These are phyloP conservation scores for Pestalotiopsis sp. DNA, from an alignment of 2,329 filamentous ascomycete genomes.

Conservation along the genomic window DNA sequence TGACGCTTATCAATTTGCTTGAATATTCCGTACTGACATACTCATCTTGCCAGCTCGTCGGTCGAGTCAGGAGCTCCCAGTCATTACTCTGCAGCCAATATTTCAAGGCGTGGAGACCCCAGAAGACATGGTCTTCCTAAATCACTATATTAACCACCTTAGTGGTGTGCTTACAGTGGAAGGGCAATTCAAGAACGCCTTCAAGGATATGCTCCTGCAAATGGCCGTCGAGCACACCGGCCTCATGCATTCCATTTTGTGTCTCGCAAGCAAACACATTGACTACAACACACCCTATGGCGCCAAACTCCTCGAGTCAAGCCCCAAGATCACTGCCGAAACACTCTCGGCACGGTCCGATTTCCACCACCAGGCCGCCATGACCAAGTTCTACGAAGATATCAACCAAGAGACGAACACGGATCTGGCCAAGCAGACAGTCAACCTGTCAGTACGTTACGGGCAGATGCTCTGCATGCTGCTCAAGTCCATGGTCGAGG, in stretches of 20 bases:
- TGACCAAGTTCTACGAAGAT: conserved; percentile 53
- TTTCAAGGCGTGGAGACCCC: conserved; percentile 81
- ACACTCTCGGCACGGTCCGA: conserved; percentile 53
- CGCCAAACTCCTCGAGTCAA: conserved; percentile 51
- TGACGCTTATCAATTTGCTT: conserved; percentile 7
- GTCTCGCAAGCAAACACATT: conserved; percentile 78
- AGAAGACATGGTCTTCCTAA: conserved; percentile 79
- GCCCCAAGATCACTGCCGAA: conserved; percentile 48
- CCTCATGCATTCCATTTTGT: conserved; percentile 88
- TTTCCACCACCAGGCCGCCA: conserved; percentile 58
- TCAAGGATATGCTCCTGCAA: conserved; percentile 80
- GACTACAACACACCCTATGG: conserved; percentile 62
- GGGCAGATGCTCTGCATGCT: conserved; percentile 66
- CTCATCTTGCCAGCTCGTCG: conserved; percentile 44
- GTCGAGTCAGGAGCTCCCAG: conserved; percentile 50
- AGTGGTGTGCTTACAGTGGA: conserved; percentile 83
- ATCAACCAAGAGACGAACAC: conserved; percentile 45
- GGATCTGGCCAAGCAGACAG: conserved; percentile 45
- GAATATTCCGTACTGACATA: conserved; percentile 18
- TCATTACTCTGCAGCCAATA: conserved; percentile 64
- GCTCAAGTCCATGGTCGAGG: conserved; percentile 59
- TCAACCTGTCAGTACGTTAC: conserved; percentile 57
- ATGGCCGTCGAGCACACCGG: conserved; percentile 80
- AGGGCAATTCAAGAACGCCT: conserved; percentile 79
- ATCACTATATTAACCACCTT: conserved; percentile 79